phyloP scores from a whole-genome alignment of 805 yeast species.

The Tetrapisispora pingtungensis region DNA sequence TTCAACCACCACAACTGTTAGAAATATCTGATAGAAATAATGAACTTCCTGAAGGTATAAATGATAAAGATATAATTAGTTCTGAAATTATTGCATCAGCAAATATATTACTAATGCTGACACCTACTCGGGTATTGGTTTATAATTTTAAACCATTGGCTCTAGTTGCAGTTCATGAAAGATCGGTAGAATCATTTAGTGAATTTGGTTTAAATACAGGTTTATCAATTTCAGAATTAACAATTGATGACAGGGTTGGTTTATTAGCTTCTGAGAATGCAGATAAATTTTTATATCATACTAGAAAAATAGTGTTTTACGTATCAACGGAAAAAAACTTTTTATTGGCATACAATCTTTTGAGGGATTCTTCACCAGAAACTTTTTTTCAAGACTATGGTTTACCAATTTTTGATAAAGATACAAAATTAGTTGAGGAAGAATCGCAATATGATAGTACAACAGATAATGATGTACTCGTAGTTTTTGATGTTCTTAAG shows the following conservation, averaged over 20 bases:
- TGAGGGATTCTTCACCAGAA: slow-evolving; percentile 15
- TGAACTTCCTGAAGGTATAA: neutral
- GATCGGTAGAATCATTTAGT: slow-evolving; percentile 19
- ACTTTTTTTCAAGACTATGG: slow-evolving; percentile 25
- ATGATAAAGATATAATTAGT: neutral
- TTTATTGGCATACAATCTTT: slow-evolving; percentile 23
- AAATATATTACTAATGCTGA: slow-evolving; percentile 21
- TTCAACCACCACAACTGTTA: neutral
- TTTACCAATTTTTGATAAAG: slow-evolving; percentile 15
- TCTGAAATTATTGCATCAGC: slow-evolving; percentile 11
- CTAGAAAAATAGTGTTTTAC: slow-evolving; percentile 20
- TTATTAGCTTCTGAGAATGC: slow-evolving; percentile 10
- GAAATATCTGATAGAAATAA: neutral
- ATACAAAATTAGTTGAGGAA: slow-evolving; percentile 7
- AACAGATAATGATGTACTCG: slow-evolving; percentile 25
- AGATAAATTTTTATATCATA: slow-evolving; percentile 6
- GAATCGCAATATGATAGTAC: slow-evolving; percentile 16
- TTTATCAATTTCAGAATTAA: slow-evolving; percentile 9
- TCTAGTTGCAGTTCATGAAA: slow-evolving; percentile 22
- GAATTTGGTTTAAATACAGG: slow-evolving; percentile 25
- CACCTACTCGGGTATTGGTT: slow-evolving; percentile 21
- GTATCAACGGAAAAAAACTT: slow-evolving; percentile 23
- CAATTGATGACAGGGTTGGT: slow-evolving; percentile 7
- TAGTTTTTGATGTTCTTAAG: slow-evolving; percentile 25
- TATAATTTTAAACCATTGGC: slow-evolving; percentile 29